Evolutionary conservation across 768 basidiomycete genomes (phyloP), one percentile per base, ranked within the genome.

Genomic region (Boletellus sp.): DNA sequence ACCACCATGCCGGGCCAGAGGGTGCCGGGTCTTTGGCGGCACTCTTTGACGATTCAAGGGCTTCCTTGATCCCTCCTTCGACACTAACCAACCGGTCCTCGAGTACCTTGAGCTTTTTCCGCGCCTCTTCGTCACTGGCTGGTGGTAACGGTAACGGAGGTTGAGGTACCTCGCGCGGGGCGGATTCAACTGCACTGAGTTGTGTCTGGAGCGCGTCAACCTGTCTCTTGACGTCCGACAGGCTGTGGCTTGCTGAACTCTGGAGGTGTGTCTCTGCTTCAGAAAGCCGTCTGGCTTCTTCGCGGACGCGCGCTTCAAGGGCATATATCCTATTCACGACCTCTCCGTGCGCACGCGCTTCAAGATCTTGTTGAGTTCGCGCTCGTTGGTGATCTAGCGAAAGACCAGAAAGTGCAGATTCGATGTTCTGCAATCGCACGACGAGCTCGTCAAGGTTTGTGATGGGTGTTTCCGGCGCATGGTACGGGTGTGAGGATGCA

Each of bases 41-140:
- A 40, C 66, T 74, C 70, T 79, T 85, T 11, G 81, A 76, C 4
- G 80, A 56, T 44, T 90, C 88, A n/a, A 90, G 58, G 0, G 85
- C 85, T 47, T 90, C 87, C 65, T 81, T 80, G 42, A 87, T 76
- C 2, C 76, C 78, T 26, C 80, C 78, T 64, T 88, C 86, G 17
- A 87, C 72, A 28, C 63, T 64, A 1, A 75, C 80, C 15, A 91
- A 52, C 6, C 83, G 78, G 40, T 85, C 81, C 60, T 90, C 87
- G 26, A 91, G 62, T 0, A 71, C 64, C 51, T 68, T 74, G 42
- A 89, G 58, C 61, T 76, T 78, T 24, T 67, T 70, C 23, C 78
- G 71, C 2, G 83, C 79, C 53, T 84, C 83, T 20, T 80, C 81
- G 56, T 86, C 85, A 42, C 52, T 75, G 20, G 56, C 61, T 15